phyloP scores from a whole-genome alignment of 2,329 filamentous ascomycete species.

The Phyllosticta citribraziliensis region DNA sequence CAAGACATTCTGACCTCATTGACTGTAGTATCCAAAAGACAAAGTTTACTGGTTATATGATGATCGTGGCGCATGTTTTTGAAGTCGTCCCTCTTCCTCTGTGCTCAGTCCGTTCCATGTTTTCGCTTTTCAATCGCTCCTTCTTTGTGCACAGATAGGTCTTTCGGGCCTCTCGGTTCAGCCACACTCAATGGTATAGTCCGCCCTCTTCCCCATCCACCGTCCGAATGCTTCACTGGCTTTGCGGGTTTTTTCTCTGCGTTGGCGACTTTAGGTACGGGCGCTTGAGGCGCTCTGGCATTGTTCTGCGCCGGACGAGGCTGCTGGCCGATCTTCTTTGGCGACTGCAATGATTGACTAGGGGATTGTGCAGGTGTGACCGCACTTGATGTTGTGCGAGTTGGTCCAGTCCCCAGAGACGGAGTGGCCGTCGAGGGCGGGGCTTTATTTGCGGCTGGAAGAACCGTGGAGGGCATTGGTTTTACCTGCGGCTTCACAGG shows the following conservation, averaged over 20 bases:
- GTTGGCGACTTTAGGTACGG: not conserved
- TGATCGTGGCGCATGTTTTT: not conserved
- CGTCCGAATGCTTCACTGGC: not conserved
- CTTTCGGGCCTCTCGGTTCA: constrained; percentile 6
- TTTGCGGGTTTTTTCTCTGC: not conserved
- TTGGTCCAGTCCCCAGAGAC: not conserved
- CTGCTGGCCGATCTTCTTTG: not conserved
- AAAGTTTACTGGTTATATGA: not conserved
- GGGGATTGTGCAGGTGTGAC: not conserved
- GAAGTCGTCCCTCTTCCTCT: not conserved
- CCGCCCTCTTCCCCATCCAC: not conserved
- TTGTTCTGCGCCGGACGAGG: not conserved
- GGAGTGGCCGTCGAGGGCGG: not conserved
- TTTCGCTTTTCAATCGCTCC: not conserved
- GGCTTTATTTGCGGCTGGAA: not conserved
- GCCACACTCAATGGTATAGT: constrained; percentile 1
- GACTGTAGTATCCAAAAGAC: not conserved
- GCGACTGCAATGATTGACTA: not conserved
- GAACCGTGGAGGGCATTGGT: not conserved
- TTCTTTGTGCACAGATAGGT: constrained; percentile 1
- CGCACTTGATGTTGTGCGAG: not conserved
- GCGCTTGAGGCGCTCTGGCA: not conserved
- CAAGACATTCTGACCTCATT: not conserved
- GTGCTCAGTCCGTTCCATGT: not conserved
- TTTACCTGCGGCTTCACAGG: not conserved